These are phyloP conservation scores for Ophiocordyceps unilateralis DNA, from an alignment of 2,329 filamentous ascomycete genomes.

Conservation along the genomic window DNA sequence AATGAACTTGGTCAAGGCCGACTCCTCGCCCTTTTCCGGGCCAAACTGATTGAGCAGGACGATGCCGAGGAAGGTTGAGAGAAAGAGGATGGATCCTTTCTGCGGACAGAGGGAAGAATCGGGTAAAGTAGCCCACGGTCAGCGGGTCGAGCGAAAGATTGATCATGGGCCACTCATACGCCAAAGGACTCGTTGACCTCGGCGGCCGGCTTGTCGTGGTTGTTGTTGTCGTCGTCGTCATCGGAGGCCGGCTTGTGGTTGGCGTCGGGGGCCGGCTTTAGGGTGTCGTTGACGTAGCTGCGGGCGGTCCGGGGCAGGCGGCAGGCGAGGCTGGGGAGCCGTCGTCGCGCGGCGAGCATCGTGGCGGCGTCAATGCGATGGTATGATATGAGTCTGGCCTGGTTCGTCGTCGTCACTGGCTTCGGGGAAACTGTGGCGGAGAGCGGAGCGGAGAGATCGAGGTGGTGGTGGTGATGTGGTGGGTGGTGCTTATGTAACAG, in stretches of 20 bases:
- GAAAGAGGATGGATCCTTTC: slow-evolving; percentile 29
- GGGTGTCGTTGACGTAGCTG: slow-evolving; percentile 34
- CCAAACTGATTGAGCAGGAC: slow-evolving; percentile 30
- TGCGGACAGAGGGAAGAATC: slow-evolving; percentile 13
- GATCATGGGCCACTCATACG: slow-evolving; percentile 24
- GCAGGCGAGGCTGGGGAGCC: slow-evolving; percentile 20
- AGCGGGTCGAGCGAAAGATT: not conserved
- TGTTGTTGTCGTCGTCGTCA: no score
- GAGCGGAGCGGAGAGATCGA: not conserved
- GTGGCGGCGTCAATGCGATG: slow-evolving; percentile 17
- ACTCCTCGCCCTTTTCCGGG: slow-evolving; percentile 32
- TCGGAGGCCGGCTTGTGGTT: slow-evolving; percentile 25
- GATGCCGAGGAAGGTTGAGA: slow-evolving; percentile 25
- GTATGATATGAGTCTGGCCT: not conserved
- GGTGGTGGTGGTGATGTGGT: no score
- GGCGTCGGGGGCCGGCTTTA: no score
- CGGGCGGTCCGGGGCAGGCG: slow-evolving; percentile 22
- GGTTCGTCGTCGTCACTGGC: not conserved
- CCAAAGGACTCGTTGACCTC: slow-evolving; percentile 36
- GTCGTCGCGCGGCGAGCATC: slow-evolving; percentile 27
- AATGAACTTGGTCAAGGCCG: slow-evolving; percentile 27
- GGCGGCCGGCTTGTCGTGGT: slow-evolving; percentile 25
- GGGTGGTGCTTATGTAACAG: not conserved
- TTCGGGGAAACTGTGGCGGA: no score
- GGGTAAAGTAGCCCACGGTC: not conserved